phyloP scores from a whole-genome alignment of 495 filamentous ascomycete species.

The Massariosphaeria phaeospora region DNA sequence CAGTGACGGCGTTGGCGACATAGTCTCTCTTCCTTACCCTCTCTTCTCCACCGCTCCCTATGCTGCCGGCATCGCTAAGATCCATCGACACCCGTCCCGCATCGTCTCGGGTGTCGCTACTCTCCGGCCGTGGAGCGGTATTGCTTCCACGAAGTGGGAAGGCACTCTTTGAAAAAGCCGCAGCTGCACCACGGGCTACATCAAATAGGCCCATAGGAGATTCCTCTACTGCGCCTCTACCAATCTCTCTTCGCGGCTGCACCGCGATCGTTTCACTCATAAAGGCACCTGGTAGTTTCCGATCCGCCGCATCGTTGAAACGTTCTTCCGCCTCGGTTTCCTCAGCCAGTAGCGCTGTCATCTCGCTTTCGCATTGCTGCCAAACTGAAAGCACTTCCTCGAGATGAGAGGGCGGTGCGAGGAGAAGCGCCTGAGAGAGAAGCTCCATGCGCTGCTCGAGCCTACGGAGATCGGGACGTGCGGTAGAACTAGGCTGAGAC shows the following conservation, averaged over 20 bases:
- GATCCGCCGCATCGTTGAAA: constrained; percentile 31
- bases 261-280: constrained; percentile 35
- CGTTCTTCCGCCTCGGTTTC: constrained; percentile 74
- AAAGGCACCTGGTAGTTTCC: constrained; percentile 65
- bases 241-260: constrained; percentile 37
- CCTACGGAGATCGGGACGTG: constrained; percentile 53
- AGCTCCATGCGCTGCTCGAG: constrained; percentile 86
- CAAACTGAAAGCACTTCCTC: constrained; percentile 81
- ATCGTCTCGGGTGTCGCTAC: constrained; percentile 4
- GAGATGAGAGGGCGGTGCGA: constrained; percentile 72
- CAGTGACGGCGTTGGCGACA: constrained; percentile 41
- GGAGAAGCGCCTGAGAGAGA: constrained; percentile 73
- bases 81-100: constrained; percentile 13
- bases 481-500: constrained; percentile 42
- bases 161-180: constrained; percentile 63
- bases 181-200: constrained; percentile 74
- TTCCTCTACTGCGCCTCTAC: constrained; percentile 51
- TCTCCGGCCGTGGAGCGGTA: background rate
- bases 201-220: constrained; percentile 94
- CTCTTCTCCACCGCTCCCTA: constrained; percentile 27
- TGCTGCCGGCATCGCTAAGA: constrained; percentile 32
- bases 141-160: constrained; percentile 48
- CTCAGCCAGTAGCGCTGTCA: constrained; percentile 59
- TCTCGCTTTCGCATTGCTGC: constrained; percentile 82
- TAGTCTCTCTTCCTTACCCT: constrained; percentile 43